phyloP scores from a whole-genome alignment of 2,329 filamentous ascomycete species.

The Keithomyces neogunnii region DNA sequence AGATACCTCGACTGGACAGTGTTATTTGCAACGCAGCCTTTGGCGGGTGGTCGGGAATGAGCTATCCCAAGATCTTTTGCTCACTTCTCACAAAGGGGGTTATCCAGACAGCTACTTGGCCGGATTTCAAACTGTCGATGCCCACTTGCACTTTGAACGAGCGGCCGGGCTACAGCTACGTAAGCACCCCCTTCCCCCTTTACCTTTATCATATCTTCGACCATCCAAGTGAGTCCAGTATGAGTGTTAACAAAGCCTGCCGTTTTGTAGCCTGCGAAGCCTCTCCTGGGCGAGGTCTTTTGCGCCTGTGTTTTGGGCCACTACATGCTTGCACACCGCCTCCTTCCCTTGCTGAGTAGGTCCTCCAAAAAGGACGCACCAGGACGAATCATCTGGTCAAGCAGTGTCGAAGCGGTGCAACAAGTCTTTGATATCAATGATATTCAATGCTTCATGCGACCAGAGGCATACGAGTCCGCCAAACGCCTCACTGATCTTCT shows the following conservation, averaged over 20 bases:
- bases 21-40: conserved; percentile 84
- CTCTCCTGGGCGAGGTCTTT: conserved; percentile 72
- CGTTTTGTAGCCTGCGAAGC: conserved; percentile 37
- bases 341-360: conserved; percentile 64
- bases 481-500: conserved; percentile 85
- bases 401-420: conserved; percentile 62
- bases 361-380: conserved; percentile 28
- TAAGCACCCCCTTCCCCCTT: conserved; percentile 10
- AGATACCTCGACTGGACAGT: conserved; percentile 64
- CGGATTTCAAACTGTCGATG: conserved; percentile 62
- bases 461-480: conserved; percentile 69
- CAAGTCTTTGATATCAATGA: conserved; percentile 56
- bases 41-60: conserved; percentile 74
- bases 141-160: conserved; percentile 35
- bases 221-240: neutral
- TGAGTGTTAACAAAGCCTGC: neutral
- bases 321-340: conserved; percentile 76
- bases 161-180: conserved; percentile 25
- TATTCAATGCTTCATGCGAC: conserved; percentile 60
- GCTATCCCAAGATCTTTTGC: conserved; percentile 54
- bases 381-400: conserved; percentile 78
- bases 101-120: conserved; percentile 64
- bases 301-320: conserved; percentile 92
- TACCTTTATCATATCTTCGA: no score
- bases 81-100: conserved; percentile 50